phyloP scores from a whole-genome alignment of 176 grass and related monocot genomes.

The Paspalum vaginatum region DNA sequence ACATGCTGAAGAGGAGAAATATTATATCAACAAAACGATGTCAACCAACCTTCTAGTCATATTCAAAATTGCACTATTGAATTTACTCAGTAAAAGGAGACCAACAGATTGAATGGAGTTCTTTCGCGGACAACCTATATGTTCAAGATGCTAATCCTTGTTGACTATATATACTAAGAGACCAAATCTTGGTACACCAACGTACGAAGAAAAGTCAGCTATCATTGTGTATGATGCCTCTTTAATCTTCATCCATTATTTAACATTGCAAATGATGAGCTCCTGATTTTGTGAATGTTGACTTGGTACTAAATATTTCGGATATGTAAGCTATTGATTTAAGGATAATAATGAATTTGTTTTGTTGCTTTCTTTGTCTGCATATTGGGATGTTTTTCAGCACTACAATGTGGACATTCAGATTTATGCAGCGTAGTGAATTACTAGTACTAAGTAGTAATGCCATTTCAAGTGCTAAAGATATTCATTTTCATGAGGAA shows the following conservation, averaged over 20 bases:
- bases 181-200: constrained; percentile 19
- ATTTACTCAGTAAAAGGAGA: constrained; percentile 32
- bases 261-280: background rate
- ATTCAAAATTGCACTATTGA: constrained; percentile 28
- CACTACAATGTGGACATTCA: background rate
- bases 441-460: background rate
- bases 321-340: background rate
- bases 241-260: background rate
- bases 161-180: constrained; percentile 43
- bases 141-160: constrained; percentile 9
- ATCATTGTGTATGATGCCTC: background rate
- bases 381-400: background rate
- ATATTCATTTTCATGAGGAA: background rate
- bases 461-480: background rate
- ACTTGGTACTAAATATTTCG: background rate
- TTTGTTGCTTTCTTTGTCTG: background rate
- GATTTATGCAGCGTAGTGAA: background rate
- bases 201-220: constrained; percentile 30
- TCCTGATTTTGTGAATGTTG: background rate
- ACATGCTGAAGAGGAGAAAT: constrained; percentile 21
- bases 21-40: constrained; percentile 19
- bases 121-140: constrained; percentile 14
- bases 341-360: background rate
- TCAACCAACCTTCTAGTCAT: constrained; percentile 12
- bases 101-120: constrained; percentile 17